Percentiles rank a stretch among this genome's conserved stretches.
Conservation (phyloP, 176 grass and related monocot species). For the Oryza meridionalis region DNA sequence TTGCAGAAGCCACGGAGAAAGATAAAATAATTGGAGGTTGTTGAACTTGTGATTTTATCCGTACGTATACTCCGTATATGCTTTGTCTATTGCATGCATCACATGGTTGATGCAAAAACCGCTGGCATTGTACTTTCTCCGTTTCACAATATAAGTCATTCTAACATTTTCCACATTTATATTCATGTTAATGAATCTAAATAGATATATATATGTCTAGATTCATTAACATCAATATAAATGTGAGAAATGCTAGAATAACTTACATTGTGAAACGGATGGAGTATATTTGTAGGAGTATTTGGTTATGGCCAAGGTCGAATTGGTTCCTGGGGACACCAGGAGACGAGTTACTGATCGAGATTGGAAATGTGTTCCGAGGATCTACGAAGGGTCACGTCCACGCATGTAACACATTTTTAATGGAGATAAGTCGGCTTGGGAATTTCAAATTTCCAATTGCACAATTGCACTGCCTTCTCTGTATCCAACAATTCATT, state of each 20-base stretch:
- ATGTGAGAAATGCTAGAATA: no score
- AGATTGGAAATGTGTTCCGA: neutral
- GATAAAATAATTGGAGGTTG: neutral
- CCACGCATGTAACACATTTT: neutral
- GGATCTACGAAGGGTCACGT: neutral
- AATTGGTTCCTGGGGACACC: slow-evolving; percentile 11
- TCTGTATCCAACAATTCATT: no score
- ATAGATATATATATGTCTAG: no score
- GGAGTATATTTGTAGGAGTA: no score
- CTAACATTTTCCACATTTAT: no score
- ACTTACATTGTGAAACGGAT: no score
- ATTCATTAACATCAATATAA: no score
- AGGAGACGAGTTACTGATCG: slow-evolving; percentile 14
- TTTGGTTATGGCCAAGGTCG: neutral
- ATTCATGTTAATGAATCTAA: no score
- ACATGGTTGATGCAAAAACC: neutral
- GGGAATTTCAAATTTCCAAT: neutral
- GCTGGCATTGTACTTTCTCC: neutral
- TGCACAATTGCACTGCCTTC: neutral
- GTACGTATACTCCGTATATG: neutral
- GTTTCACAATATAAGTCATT: no score
- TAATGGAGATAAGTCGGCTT: neutral
- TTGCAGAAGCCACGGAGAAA: neutral
- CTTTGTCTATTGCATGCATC: neutral
- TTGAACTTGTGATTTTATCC: neutral